Percentiles rank a stretch among this genome's conserved stretches.
Evolutionary conservation across 768 basidiomycete genomes (phyloP).

Genomic region (Crepidotus variabilis): DNA sequence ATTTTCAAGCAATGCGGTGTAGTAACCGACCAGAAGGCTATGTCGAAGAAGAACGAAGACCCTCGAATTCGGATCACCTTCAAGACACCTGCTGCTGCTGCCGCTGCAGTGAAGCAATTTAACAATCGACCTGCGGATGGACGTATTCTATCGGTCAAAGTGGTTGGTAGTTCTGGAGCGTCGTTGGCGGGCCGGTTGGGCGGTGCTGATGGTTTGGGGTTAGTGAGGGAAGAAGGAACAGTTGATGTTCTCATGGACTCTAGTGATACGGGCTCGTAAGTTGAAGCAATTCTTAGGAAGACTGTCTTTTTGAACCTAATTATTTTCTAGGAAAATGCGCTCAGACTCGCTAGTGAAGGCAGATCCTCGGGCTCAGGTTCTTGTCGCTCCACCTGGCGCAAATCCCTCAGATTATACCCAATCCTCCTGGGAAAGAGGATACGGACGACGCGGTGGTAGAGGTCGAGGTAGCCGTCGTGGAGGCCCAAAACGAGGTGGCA

Average conservation of each 20-base stretch:
- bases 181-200: slow-evolving; percentile 57
- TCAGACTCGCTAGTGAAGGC: slow-evolving; percentile 68
- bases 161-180: slow-evolving; percentile 53
- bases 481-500: slow-evolving; percentile 31
- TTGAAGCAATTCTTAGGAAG: slow-evolving; percentile 11
- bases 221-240: slow-evolving; percentile 50
- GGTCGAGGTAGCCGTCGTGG: slow-evolving; percentile 34
- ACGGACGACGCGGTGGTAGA: slow-evolving; percentile 35
- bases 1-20: slow-evolving; percentile 81
- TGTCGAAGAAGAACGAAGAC: slow-evolving; percentile 30
- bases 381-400: slow-evolving; percentile 65
- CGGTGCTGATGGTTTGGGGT: slow-evolving; percentile 46
- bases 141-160: slow-evolving; percentile 58
- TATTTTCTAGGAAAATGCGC: slow-evolving; percentile 67
- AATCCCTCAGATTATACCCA: slow-evolving; percentile 51
- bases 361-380: slow-evolving; percentile 64
- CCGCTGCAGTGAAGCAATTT: slow-evolving; percentile 69
- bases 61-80: slow-evolving; percentile 71
- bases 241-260: slow-evolving; percentile 61
- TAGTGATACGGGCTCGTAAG: slow-evolving; percentile 54
- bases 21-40: slow-evolving; percentile 46
- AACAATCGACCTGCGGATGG: slow-evolving; percentile 83
- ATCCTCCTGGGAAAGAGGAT: slow-evolving; percentile 28
- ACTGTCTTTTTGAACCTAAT: not conserved
- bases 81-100: slow-evolving; percentile 58